Conservation (phyloP, 129 eudicot genomes). For the Flaveria linearis region DNA sequence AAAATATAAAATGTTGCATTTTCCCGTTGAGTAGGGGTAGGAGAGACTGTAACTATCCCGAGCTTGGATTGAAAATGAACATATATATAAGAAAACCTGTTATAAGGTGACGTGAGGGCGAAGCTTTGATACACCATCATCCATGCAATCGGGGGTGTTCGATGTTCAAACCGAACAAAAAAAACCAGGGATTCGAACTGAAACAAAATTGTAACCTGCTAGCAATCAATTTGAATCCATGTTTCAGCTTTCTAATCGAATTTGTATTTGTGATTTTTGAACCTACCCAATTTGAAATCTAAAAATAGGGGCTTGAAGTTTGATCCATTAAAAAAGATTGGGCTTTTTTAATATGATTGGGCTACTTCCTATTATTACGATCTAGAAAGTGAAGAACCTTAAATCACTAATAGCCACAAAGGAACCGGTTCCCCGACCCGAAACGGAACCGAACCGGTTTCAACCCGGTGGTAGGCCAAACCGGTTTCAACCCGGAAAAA, state of each 20-base stretch:
- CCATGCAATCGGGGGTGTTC: background rate
- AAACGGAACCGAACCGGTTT: no score
- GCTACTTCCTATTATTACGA: background rate
- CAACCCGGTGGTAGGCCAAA: no score
- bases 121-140: background rate
- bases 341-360: background rate
- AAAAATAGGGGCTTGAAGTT: background rate
- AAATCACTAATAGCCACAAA: no score
- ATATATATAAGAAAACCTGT: background rate
- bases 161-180: background rate
- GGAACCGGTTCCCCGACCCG: no score
- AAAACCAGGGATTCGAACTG: background rate
- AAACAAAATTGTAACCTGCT: background rate
- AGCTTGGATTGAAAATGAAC: background rate
- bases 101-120: background rate
- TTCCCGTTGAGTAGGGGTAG: background rate
- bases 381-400: background rate
- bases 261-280: background rate
- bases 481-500: no score
- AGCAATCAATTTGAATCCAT: background rate
- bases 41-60: background rate
- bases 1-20: background rate
- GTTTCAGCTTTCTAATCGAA: background rate
- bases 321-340: background rate
- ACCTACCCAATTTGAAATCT: background rate